Evolutionary conservation across 495 filamentous ascomycete genomes (phyloP), one percentile per base, ranked within the genome.

Genomic region (Lasiosphaeria ovina): DNA sequence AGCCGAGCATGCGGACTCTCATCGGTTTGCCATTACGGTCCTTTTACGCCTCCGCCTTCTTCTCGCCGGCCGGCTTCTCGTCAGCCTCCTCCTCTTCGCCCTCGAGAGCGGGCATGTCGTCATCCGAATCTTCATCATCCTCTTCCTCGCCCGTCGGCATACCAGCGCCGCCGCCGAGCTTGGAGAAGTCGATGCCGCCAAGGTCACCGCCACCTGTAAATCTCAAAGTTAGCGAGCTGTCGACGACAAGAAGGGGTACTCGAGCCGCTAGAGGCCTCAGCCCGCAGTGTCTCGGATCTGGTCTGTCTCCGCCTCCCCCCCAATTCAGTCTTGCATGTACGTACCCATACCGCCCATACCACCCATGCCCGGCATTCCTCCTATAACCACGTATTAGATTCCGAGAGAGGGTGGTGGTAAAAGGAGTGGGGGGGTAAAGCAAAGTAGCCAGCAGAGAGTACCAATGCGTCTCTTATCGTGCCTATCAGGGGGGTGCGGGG

Each of bases 131-230:
- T 0, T 86, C 87, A 1, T 81, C 83, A 4, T 87, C 85, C 14
- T 82, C 87, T 17, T 80, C 87, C 16, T 70, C 82, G 54, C 73
- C 81, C 17, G 66, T 72, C 49, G 69, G 80, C 66, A 81, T 77
- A 45, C 75, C 85, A 44, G 76, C 85, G 60, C 74, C 78, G 44
- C 78, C 83, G 42, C 88, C 92, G 63, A 97, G 89, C 81, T 96
- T 96, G 68, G 90, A 94, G 87, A 97, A 96, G 75, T 97, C 89
- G 73, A 91, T 85, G 38, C 85, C 83, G 57, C 84, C 82, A 60
- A 90, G 87, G 70, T 87, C 86, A 55, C 79, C 83, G 55, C 80
- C 81, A 34, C 59, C 55, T 52, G 32, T 54, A 57, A 49, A 3
- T 55, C 14, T 14, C 35, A 33, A 24, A 60, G 61, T 54, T 62